Conservation (phyloP, 805 yeast genomes). For the Kazachstania africana region DNA sequence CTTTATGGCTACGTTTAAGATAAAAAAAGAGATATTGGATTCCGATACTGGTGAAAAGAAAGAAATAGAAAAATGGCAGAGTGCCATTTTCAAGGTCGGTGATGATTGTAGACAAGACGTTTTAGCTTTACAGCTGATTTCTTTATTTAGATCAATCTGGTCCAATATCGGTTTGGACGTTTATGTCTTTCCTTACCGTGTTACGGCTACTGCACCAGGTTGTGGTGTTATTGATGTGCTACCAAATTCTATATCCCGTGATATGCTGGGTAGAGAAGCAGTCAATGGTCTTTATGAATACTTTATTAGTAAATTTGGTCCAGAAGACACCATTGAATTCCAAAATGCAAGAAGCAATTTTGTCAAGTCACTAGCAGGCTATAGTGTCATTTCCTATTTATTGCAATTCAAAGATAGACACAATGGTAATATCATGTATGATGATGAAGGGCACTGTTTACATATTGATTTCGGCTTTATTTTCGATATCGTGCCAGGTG, state of each 20-base stretch:
- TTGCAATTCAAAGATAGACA: conserved; percentile 95
- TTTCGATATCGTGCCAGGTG: conserved; percentile 98
- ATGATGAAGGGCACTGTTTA: conserved; percentile 84
- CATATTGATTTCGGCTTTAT: conserved; percentile 98
- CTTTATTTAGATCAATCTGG: conserved; percentile 89
- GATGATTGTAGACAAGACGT: conserved; percentile 98
- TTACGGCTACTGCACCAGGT: conserved; percentile 98
- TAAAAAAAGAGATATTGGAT: conserved; percentile 42
- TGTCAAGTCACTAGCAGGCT: conserved; percentile 88
- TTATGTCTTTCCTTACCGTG: conserved; percentile 86
- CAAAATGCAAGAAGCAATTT: conserved; percentile 88
- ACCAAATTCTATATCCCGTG: conserved; percentile 91
- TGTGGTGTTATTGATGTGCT: conserved; percentile 98
- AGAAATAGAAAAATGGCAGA: conserved; percentile 65
- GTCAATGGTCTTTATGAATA: conserved; percentile 94
- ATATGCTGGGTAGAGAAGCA: conserved; percentile 97
- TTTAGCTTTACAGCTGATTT: conserved; percentile 80
- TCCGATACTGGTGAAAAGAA: conserved; percentile 30
- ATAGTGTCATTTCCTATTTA: conserved; percentile 80
- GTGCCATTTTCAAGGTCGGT: conserved; percentile 97
- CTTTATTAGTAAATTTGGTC: conserved; percentile 84
- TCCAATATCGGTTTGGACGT: conserved; percentile 77
- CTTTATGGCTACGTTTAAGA: conserved; percentile 89
- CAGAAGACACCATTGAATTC: conserved; percentile 80
- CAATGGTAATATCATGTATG: conserved; percentile 96